Evolutionary conservation across 495 filamentous ascomycete genomes (phyloP).

Genomic region (Neurospora sp.): DNA sequence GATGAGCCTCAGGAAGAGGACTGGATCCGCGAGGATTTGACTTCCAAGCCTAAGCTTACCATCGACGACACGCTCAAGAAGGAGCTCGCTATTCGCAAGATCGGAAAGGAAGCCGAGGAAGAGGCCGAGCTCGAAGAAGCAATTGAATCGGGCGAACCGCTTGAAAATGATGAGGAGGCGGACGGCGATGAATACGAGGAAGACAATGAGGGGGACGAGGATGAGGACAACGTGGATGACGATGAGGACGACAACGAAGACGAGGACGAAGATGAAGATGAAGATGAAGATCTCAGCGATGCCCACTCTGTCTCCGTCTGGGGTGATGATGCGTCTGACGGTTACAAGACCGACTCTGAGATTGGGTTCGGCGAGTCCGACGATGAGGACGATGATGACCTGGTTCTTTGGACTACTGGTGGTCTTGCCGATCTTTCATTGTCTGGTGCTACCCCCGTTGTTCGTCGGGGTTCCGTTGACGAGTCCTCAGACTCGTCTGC

Average conservation of each 20-base stretch:
- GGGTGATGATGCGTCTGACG: constrained; percentile 58
- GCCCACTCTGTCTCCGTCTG: constrained; percentile 49
- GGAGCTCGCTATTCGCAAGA: constrained; percentile 75
- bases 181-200: constrained; percentile 33
- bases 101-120: constrained; percentile 85
- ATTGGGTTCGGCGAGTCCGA: constrained; percentile 86
- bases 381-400: constrained; percentile 73
- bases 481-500: constrained; percentile 34
- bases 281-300: constrained; percentile 27
- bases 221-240: constrained; percentile 36
- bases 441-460: constrained; percentile 26
- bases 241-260: constrained; percentile 40
- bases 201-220: constrained; percentile 43
- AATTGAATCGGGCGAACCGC: constrained; percentile 49
- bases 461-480: constrained; percentile 28
- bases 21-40: constrained; percentile 61
- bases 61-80: constrained; percentile 83
- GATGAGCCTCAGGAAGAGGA: constrained; percentile 72
- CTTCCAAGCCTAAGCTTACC: constrained; percentile 58
- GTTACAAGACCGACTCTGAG: constrained; percentile 94
- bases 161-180: constrained; percentile 42
- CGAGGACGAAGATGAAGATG: constrained; percentile 20
- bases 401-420: constrained; percentile 68
- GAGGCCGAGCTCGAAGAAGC: constrained; percentile 68
- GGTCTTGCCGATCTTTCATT: constrained; percentile 25